These are phyloP conservation scores for Linaria vulgaris DNA, from an alignment of 257 asterid species.

Conservation along the genomic window DNA sequence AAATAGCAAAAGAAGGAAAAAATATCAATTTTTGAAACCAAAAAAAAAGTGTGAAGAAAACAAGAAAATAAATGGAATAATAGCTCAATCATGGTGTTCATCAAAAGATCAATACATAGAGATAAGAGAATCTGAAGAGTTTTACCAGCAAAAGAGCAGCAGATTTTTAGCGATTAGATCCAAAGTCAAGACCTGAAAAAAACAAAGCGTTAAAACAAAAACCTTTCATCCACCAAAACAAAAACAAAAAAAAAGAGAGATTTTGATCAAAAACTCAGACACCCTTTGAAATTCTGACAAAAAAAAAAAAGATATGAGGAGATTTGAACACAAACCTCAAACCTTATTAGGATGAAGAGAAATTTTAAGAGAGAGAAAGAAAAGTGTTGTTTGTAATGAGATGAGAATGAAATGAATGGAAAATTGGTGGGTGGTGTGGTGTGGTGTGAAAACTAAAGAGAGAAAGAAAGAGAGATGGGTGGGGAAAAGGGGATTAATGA, in stretches of 20 bases:
- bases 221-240: too few relatives aligned
- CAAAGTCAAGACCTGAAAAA: slow-evolving; percentile 55
- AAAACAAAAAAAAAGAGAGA: background rate
- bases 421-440: slow-evolving; percentile 46
- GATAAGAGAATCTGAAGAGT: slow-evolving; percentile 23
- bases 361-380: slow-evolving; percentile 16
- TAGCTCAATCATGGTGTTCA: slow-evolving; percentile 10
- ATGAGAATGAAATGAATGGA: slow-evolving; percentile 40
- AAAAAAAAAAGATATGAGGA: slow-evolving; percentile 13
- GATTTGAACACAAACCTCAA: slow-evolving; percentile 39
- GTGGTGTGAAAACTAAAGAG: too few relatives aligned
- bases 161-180: slow-evolving; percentile 56
- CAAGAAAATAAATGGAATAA: background rate
- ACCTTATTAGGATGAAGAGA: slow-evolving; percentile 24
- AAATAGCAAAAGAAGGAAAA: slow-evolving; percentile 3
- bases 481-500: too few relatives aligned
- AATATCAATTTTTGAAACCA: slow-evolving; percentile 29
- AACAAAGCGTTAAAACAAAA: slow-evolving; percentile 28
- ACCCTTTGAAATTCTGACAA: background rate
- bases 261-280: slow-evolving; percentile 19
- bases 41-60: slow-evolving; percentile 12
- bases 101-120: slow-evolving; percentile 28
- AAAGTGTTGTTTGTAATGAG: slow-evolving; percentile 27
- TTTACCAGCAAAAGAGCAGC: slow-evolving; percentile 54
- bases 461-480: too few relatives aligned